These are phyloP conservation scores for Lophiotrema nucula DNA, from an alignment of 495 filamentous ascomycete genomes.

Conservation along the genomic window DNA sequence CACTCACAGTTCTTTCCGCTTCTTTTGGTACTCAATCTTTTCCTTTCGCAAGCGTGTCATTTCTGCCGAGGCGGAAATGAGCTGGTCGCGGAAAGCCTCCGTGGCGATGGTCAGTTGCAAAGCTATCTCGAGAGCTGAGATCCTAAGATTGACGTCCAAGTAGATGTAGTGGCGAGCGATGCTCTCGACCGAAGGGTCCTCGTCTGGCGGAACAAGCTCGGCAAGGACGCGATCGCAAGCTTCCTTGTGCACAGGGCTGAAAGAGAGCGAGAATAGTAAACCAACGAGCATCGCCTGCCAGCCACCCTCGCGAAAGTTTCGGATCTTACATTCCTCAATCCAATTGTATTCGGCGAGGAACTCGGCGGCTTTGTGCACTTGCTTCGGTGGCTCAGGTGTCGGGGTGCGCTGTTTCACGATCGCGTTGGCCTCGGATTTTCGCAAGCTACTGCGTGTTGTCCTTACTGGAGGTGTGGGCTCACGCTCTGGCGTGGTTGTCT, in stretches of 20 bases:
- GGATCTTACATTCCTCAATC: slow-evolving; percentile 76
- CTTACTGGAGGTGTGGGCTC: slow-evolving; percentile 53
- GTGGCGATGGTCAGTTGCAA: slow-evolving; percentile 85
- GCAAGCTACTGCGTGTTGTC: slow-evolving; percentile 80
- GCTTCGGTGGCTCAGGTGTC: slow-evolving; percentile 33
- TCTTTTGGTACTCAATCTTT: slow-evolving; percentile 87
- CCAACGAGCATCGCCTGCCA: slow-evolving; percentile 91
- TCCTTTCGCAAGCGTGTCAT: slow-evolving; percentile 94
- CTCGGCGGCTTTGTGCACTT: slow-evolving; percentile 66
- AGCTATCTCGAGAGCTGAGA: slow-evolving; percentile 78
- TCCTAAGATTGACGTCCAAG: slow-evolving; percentile 79
- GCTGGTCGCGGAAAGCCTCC: slow-evolving; percentile 76
- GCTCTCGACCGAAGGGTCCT: slow-evolving; percentile 65
- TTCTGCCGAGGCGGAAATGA: slow-evolving; percentile 83
- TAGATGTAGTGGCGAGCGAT: slow-evolving; percentile 66
- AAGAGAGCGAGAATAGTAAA: slow-evolving; percentile 78
- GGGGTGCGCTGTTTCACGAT: slow-evolving; percentile 31
- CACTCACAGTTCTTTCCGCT: slow-evolving; percentile 79
- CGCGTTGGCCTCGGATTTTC: slow-evolving; percentile 70
- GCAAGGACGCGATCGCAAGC: slow-evolving; percentile 75
- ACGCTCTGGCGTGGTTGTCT: slow-evolving; percentile 50
- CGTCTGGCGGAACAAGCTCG: slow-evolving; percentile 72
- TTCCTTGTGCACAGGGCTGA: slow-evolving; percentile 64
- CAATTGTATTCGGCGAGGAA: slow-evolving; percentile 71
- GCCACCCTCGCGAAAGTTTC: slow-evolving; percentile 85